phyloP scores from a whole-genome alignment of 2,329 filamentous ascomycete genomes.

The Colletotrichum viniferum region DNA sequence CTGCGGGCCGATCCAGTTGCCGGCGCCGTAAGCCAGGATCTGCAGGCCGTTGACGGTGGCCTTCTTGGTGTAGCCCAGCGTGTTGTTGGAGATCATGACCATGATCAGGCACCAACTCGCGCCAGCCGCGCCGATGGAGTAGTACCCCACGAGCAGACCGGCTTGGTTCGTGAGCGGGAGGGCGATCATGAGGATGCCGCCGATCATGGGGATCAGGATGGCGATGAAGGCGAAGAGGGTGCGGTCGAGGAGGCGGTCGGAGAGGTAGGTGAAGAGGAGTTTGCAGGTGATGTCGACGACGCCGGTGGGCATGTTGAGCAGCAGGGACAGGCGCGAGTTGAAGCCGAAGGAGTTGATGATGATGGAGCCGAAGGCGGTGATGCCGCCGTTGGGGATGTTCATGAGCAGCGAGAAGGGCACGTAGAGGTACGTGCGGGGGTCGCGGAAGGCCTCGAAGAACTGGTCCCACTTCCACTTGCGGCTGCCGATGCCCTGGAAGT shows the following conservation, averaged over 20 bases:
- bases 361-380: slow-evolving; percentile 22
- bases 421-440: slow-evolving; percentile 59
- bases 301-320: slow-evolving; percentile 25
- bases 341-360: slow-evolving; percentile 25
- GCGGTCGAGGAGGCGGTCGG: slow-evolving; percentile 28
- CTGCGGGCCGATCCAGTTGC: slow-evolving; percentile 29
- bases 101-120: slow-evolving; percentile 29
- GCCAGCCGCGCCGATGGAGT: slow-evolving; percentile 27
- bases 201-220: slow-evolving; percentile 29
- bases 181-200: slow-evolving; percentile 30
- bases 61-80: slow-evolving; percentile 33
- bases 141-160: slow-evolving; percentile 26
- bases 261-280: slow-evolving; percentile 29
- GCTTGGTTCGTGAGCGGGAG: slow-evolving; percentile 26
- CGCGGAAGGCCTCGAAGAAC: slow-evolving; percentile 47
- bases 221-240: slow-evolving; percentile 28
- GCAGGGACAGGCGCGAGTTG: slow-evolving; percentile 4
- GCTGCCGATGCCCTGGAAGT: slow-evolving; percentile 56
- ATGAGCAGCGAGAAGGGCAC: slow-evolving; percentile 48
- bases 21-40: slow-evolving; percentile 24
- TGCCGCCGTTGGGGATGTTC: slow-evolving; percentile 26
- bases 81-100: slow-evolving; percentile 32
- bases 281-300: slow-evolving; percentile 22
- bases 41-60: slow-evolving; percentile 28
- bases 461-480: slow-evolving; percentile 49